A percentile compares a stretch with the other conserved stretches of the same genome.
phyloP scores from a whole-genome alignment of 495 filamentous ascomycete species.

The Penicillium angulare region DNA sequence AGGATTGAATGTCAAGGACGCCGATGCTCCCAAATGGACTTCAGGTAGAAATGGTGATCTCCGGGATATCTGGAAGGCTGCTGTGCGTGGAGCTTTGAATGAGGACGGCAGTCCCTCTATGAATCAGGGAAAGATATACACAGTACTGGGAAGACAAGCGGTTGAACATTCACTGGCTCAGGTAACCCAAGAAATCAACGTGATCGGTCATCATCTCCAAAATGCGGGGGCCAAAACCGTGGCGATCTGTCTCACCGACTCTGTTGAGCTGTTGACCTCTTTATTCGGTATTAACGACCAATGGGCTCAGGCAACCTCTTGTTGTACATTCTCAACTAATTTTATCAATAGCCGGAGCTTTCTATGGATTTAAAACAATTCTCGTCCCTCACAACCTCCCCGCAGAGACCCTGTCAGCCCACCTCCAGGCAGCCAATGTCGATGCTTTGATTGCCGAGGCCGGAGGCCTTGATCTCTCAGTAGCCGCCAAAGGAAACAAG shows the following conservation, averaged over 20 bases:
- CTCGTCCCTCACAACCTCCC: slow-evolving; percentile 80
- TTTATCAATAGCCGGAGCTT: slow-evolving; percentile 60
- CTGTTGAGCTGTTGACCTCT: slow-evolving; percentile 75
- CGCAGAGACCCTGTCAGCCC: slow-evolving; percentile 59
- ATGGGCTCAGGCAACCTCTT: slow-evolving; percentile 7
- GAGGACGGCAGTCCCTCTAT: slow-evolving; percentile 57
- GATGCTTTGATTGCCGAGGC: slow-evolving; percentile 83
- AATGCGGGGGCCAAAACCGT: slow-evolving; percentile 69
- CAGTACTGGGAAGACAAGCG: slow-evolving; percentile 70
- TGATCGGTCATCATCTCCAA: slow-evolving; percentile 75
- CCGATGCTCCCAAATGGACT: slow-evolving; percentile 77
- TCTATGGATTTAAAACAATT: slow-evolving; percentile 77
- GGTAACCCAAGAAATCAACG: slow-evolving; percentile 80
- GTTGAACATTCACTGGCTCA: slow-evolving; percentile 69
- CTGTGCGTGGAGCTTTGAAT: slow-evolving; percentile 60
- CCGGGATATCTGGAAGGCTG: slow-evolving; percentile 86
- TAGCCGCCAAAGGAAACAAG: slow-evolving; percentile 63
- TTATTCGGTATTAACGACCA: slow-evolving; percentile 58
- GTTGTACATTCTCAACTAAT: slow-evolving; percentile 7
- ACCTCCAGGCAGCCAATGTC: slow-evolving; percentile 66
- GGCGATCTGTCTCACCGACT: slow-evolving; percentile 91
- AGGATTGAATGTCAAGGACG: slow-evolving; percentile 82
- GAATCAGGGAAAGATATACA: slow-evolving; percentile 72
- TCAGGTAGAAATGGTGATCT: slow-evolving; percentile 84
- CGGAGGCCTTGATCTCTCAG: slow-evolving; percentile 80